Base-by-base conservation (phyloP, 306 rosid genomes). In the Vachellia pachyceras region DNA sequence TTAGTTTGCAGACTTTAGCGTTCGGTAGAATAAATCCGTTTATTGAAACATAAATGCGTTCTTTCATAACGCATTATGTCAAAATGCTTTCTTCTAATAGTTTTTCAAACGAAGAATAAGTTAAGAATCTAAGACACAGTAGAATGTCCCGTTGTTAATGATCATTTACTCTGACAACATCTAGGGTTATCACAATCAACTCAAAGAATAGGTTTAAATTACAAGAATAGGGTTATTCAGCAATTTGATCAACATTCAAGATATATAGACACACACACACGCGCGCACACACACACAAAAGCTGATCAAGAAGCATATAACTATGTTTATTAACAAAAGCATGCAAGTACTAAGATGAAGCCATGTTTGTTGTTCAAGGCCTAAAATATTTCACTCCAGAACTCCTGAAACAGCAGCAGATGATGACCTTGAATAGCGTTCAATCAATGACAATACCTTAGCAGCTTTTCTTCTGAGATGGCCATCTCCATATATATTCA, bases 391-490 rank as follows among this genome's bases (percentile, higher is more conserved):
- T 77, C 76, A 87, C 76, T 79, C 86, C 29, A 76, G 52, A 72
- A 83, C 80, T 41, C 87, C 94, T 1, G 94, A 88, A 75, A 88
- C 18, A 18, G 88, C 81, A 61, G 90, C 85, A 54, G 88, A 85
- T 0, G 92, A 93, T 9, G 97, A 90, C 80, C 49, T 93, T 20
- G 98, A 93, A 64, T 89, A 90, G 6, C 97, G 93, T 60, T 93
- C 98, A 25, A 91, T 69, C 78, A 90, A 86, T 46, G 88, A 60
- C 35, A 93, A 77, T 61, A 93, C 90, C 79, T 6, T 89, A 18
- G 93, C 87, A 55, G 94, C 98, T 58, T 90, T 93, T 86, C 90
- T 86, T 77, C 82, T 76, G 11, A 85, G 86, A 65, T 73, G 83
- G 7, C 90, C 85, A 42, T 89, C 92, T 1, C 88, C 89, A 8